These are phyloP conservation scores for Ceratocystis colombiana DNA, from an alignment of 2,329 filamentous ascomycete species.

Conservation along the genomic window DNA sequence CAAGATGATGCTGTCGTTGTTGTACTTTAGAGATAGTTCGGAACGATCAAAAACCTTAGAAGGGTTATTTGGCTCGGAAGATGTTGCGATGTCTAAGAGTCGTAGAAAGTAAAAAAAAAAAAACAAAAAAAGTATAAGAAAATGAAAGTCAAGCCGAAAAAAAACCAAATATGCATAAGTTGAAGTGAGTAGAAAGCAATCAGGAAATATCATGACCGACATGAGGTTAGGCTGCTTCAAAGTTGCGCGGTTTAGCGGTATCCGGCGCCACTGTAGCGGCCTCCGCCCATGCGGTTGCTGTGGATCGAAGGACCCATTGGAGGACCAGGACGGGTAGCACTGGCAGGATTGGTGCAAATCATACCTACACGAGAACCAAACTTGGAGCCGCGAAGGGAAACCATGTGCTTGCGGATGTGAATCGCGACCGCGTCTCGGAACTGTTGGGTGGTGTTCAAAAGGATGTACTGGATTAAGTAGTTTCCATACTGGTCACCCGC, in stretches of 20 bases:
- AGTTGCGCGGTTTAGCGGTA: constrained; percentile 42
- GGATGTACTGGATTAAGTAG: constrained; percentile 94
- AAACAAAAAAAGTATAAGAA: constrained; percentile 15
- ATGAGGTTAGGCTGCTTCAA: not conserved
- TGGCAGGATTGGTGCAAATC: constrained; percentile 93
- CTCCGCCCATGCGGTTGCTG: constrained; percentile 42
- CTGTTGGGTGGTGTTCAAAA: constrained; percentile 75
- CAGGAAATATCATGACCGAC: constrained; percentile 9
- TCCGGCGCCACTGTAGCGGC: constrained; percentile 45
- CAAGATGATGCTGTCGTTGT: constrained; percentile 16
- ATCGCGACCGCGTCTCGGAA: constrained; percentile 87
- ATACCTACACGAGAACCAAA: constrained; percentile 97
- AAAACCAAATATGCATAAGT: constrained; percentile 17
- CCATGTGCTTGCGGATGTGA: constrained; percentile 98
- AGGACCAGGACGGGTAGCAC: constrained; percentile 79
- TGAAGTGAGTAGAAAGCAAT: constrained; percentile 15
- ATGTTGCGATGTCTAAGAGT: constrained; percentile 11
- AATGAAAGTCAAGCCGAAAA: not conserved
- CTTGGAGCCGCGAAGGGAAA: constrained; percentile 93
- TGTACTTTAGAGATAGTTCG: constrained; percentile 13
- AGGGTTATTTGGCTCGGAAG: constrained; percentile 6
- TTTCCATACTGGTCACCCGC: constrained; percentile 98
- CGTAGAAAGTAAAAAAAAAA: constrained; percentile 14
- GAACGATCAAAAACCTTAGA: not conserved
- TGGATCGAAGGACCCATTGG: constrained; percentile 57